These are phyloP conservation scores for Ilex paraguariensis DNA, from an alignment of 305 asterid species.

Conservation along the genomic window DNA sequence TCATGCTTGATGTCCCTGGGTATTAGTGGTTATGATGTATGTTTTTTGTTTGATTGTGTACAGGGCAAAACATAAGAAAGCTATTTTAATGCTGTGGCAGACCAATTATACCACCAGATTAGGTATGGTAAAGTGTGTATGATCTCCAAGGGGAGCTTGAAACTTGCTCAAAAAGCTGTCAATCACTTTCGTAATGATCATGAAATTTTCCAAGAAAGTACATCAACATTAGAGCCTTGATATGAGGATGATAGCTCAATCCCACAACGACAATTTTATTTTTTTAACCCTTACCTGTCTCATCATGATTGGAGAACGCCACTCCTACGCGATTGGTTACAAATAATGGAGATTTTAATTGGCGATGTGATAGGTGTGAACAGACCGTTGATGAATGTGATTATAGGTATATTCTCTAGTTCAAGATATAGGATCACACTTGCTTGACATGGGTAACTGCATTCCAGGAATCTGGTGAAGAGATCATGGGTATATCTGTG, in stretches of 20 bases:
- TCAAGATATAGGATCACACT: constrained; percentile 89
- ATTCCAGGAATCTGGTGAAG: no score
- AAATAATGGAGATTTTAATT: constrained; percentile 74
- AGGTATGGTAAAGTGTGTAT: constrained; percentile 67
- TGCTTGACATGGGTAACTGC: no score
- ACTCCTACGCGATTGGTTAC: constrained; percentile 77
- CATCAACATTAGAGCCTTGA: constrained; percentile 68
- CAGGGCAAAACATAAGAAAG: no score
- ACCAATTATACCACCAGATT: constrained; percentile 60
- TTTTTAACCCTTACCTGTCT: constrained; percentile 70
- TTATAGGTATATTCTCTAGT: constrained; percentile 76
- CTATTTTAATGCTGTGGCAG: constrained; percentile 89
- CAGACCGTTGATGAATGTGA: no score
- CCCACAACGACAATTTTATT: constrained; percentile 77
- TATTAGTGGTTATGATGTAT: no score
- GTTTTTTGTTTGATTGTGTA: no score
- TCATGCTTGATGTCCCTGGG: no score
- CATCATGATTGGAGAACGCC: constrained; percentile 65
- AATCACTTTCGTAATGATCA: constrained; percentile 77
- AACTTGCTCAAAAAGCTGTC: constrained; percentile 63
- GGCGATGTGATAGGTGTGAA: no score
- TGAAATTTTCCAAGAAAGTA: constrained; percentile 59
- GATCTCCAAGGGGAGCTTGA: constrained; percentile 68
- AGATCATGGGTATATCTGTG: no score
- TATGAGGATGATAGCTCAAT: constrained; percentile 66